Evolutionary conservation across 148 eudicot species (phyloP).

Genomic region (Vaccinium corymbosum): DNA sequence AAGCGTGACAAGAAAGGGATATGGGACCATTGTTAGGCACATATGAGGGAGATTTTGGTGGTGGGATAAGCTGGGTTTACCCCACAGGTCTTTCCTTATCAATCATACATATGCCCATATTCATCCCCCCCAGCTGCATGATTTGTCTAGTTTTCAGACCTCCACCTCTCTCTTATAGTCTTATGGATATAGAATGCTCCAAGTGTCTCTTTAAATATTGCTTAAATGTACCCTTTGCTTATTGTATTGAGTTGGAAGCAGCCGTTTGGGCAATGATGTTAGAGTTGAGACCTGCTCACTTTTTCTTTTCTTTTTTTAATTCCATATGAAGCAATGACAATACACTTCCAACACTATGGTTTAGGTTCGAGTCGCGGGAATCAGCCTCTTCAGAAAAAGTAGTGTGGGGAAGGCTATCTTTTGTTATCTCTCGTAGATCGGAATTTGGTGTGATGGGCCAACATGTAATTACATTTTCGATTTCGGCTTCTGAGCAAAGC

Average conservation of each 20-base stretch:
- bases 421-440: neutral
- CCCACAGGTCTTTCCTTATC: constrained; percentile 12
- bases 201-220: neutral
- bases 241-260: neutral
- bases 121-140: neutral
- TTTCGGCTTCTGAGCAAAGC: neutral
- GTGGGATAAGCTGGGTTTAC: neutral
- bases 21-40: constrained; percentile 10
- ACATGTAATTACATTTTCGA: neutral
- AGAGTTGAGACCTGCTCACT: neutral
- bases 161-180: neutral
- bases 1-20: neutral
- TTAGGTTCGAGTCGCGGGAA: neutral
- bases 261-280: neutral
- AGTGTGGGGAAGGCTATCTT: neutral
- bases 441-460: neutral
- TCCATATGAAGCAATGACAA: neutral
- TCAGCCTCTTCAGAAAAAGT: neutral
- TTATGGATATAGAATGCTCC: neutral
- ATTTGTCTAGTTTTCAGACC: constrained; percentile 1
- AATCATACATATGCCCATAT: neutral
- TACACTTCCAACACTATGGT: neutral
- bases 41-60: constrained; percentile 7
- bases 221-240: neutral
- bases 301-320: no score